These are phyloP conservation scores for Termitomyces sp. DNA, from an alignment of 768 basidiomycete species.

Conservation along the genomic window DNA sequence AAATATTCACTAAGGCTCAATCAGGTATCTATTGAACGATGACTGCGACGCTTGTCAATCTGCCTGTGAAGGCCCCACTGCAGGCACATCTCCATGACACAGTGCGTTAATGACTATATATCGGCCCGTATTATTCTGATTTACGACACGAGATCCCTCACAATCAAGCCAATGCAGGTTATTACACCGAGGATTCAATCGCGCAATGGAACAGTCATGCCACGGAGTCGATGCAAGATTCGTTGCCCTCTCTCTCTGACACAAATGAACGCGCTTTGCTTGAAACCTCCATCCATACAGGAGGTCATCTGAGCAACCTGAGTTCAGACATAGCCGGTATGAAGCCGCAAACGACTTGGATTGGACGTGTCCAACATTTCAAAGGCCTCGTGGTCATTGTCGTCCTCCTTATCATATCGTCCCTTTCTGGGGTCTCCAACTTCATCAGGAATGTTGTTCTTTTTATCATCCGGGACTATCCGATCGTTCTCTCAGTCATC, in stretches of 20 bases:
- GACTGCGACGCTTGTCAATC: background rate
- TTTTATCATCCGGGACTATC: background rate
- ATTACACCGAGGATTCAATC: background rate
- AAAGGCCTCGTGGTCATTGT: background rate
- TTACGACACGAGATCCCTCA: background rate
- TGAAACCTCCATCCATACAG: background rate
- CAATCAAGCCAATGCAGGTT: background rate
- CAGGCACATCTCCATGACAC: background rate
- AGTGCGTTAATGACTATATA: background rate
- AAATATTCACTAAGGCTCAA: background rate
- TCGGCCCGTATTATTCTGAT: background rate
- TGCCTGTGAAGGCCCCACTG: background rate
- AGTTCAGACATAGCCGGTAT: background rate
- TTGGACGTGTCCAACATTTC: background rate
- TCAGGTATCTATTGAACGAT: background rate
- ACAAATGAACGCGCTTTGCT: background rate
- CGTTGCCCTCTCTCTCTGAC: background rate
- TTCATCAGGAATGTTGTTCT: background rate
- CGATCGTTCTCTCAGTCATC: background rate
- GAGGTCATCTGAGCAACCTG: background rate
- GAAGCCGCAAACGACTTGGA: background rate
- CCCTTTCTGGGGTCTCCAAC: background rate
- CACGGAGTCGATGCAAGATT: background rate
- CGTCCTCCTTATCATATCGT: background rate
- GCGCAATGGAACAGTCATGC: background rate